phyloP scores from a whole-genome alignment of 345 rosid genomes.

The Rhodomyrtus tomentosa region DNA sequence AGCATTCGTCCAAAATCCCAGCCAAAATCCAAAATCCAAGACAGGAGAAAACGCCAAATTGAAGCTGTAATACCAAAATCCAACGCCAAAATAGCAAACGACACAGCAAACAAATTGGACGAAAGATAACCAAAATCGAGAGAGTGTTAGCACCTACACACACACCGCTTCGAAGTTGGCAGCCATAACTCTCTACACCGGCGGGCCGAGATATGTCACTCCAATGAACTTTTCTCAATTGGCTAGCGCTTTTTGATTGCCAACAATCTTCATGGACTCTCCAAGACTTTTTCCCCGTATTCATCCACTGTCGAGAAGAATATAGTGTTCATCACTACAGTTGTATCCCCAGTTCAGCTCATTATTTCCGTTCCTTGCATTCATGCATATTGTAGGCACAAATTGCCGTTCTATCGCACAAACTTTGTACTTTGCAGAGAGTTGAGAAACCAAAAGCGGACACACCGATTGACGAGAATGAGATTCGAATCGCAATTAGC shows the following conservation, averaged over 20 bases:
- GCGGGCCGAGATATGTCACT: slow-evolving; percentile 21
- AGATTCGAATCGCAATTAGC: slow-evolving; percentile 36
- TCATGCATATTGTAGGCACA: background rate
- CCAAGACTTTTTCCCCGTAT: slow-evolving; percentile 15
- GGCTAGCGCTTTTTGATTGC: slow-evolving; percentile 27
- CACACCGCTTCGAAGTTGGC: slow-evolving; percentile 32
- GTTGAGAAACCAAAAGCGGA: slow-evolving; percentile 39
- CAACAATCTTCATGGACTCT: slow-evolving; percentile 28
- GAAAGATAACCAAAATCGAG: too few species aligned
- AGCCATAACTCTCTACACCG: slow-evolving; percentile 29
- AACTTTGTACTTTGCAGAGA: slow-evolving; percentile 2
- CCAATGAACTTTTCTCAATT: slow-evolving; percentile 39
- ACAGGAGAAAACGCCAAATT: too few species aligned
- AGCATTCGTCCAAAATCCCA: too few species aligned
- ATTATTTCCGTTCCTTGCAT: background rate
- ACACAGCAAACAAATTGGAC: too few species aligned
- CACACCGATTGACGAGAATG: slow-evolving; percentile 34
- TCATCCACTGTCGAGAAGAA: background rate
- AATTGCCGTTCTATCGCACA: background rate
- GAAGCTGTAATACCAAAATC: too few species aligned
- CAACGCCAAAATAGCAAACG: too few species aligned
- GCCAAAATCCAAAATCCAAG: too few species aligned
- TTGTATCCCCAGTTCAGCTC: background rate
- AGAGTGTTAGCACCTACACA: too few species aligned
- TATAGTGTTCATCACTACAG: background rate